A percentile compares a stretch with the other conserved stretches of the same genome.
Evolutionary conservation across 331 rosid genomes (phyloP).

Genomic region (Rhamnella rubrinervis): DNA sequence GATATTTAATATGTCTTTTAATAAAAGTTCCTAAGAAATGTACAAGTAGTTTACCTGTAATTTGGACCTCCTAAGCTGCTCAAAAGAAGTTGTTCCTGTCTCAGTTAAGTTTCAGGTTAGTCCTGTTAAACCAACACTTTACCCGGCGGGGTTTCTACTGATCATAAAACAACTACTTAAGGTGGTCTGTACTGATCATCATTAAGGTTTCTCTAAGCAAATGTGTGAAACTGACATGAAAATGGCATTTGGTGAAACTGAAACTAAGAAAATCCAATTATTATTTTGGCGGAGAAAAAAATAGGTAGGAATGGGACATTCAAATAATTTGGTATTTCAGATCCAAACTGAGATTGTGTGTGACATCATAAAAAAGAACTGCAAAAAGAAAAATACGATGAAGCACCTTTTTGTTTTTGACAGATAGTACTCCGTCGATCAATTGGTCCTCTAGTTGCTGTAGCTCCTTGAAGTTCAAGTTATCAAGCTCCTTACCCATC

Average conservation of each 20-base stretch:
- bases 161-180: background rate
- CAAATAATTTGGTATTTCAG: background rate
- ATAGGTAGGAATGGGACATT: too few relatives aligned
- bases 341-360: background rate
- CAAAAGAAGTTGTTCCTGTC: constrained; percentile 58
- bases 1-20: too few relatives aligned
- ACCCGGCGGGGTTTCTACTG: background rate
- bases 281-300: too few relatives aligned
- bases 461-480: constrained; percentile 52
- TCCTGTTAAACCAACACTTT: background rate
- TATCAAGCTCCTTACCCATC: constrained; percentile 67
- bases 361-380: background rate
- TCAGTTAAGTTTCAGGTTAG: constrained; percentile 1
- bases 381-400: background rate
- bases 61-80: constrained; percentile 52
- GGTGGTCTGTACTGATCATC: background rate
- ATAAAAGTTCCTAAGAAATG: too few relatives aligned
- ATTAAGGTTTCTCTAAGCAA: too few relatives aligned
- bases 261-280: too few relatives aligned
- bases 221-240: too few relatives aligned
- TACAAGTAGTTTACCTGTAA: constrained; percentile 38
- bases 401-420: constrained; percentile 59
- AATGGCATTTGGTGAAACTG: too few relatives aligned
- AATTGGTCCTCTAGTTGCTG: constrained; percentile 58
- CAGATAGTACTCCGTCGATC: constrained; percentile 46